Evolutionary conservation across 1,284 basidiomycete genomes (phyloP), one percentile per base, ranked within the genome.

Genomic region (Trametes pubescens): DNA sequence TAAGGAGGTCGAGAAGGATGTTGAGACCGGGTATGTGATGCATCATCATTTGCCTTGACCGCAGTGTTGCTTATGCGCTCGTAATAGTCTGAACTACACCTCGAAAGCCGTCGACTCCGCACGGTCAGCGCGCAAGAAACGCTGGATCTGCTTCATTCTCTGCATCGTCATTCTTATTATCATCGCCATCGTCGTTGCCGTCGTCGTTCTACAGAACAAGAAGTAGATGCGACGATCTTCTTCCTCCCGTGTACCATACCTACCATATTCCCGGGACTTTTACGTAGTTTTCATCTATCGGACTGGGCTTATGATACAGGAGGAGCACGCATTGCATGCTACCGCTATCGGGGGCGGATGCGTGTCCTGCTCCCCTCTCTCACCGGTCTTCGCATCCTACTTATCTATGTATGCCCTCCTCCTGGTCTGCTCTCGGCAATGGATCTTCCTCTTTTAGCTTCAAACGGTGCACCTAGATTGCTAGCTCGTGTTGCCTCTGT

Each of bases 121-220:
- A n/a, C 85, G 90, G 44, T 86, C 90, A 48, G 96, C 95, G 26
- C 89, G 97, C 66, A 94, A 91, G 80, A 98, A 98, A 85, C 89
- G 93, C 68, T 95, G 93, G 93, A 95, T 95, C 75, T 96, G 94
- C 80, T 94, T 95, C 85, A 76, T 84, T 62, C 69, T 93, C 62
- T 79, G 87, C 66, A 73, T 78, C 57, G 61, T 79, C 58, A 71
- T 93, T 65, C 79, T 93, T 59, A 82, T 83, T 59, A 87, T 92
- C 61, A 75, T 92, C 62, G 91, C 78, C 47, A 82, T 89, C 61
- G 79, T 91, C 40, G 77, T 92, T 32, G 90, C 77, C 1, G 80
- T 91, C 54, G 80, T 86, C 24, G 79, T 89, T 35, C 48, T 59
- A 18, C 73, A 73, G 55, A 73, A 79, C 62, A 78, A 73, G 58